These are phyloP conservation scores for Fusarium robinianum DNA, from an alignment of 2,329 filamentous ascomycete species.

Conservation along the genomic window DNA sequence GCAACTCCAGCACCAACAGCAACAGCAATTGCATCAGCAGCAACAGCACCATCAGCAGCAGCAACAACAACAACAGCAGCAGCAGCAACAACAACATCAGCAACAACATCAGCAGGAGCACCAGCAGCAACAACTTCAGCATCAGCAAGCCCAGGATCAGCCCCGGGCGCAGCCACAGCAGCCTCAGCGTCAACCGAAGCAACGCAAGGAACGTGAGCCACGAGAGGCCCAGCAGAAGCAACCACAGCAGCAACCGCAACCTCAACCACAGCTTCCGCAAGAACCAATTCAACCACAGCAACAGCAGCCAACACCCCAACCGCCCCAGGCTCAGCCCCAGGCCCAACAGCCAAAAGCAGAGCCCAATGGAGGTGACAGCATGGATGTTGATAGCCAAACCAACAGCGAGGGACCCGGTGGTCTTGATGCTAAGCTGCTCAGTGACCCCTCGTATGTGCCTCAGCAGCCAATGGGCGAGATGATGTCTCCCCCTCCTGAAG, in stretches of 20 bases:
- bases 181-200: constrained; percentile 26
- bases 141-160: constrained; percentile 28
- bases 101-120: constrained; percentile 37
- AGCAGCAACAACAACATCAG: constrained; percentile 33
- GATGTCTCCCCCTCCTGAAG: constrained; percentile 67
- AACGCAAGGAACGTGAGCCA: constrained; percentile 37
- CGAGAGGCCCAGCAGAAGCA: constrained; percentile 40
- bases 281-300: constrained; percentile 40
- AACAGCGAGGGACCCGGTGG: constrained; percentile 53
- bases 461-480: constrained; percentile 60
- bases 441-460: constrained; percentile 56
- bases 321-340: constrained; percentile 40
- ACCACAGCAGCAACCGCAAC: constrained; percentile 39
- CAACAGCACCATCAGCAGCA: constrained; percentile 39
- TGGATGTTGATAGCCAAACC: constrained; percentile 57
- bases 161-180: constrained; percentile 35
- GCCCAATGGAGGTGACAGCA: constrained; percentile 51
- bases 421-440: constrained; percentile 53
- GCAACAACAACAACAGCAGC: constrained; percentile 32
- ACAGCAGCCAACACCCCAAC: constrained; percentile 35
- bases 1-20: constrained; percentile 17
- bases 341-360: constrained; percentile 48
- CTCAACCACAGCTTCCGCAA: constrained; percentile 34
- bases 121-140: constrained; percentile 32
- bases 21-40: constrained; percentile 28